Percentiles rank a stretch among this genome's conserved stretches.
Evolutionary conservation across 345 rosid genomes (phyloP).

Genomic region (Hibiscus tridactylites): DNA sequence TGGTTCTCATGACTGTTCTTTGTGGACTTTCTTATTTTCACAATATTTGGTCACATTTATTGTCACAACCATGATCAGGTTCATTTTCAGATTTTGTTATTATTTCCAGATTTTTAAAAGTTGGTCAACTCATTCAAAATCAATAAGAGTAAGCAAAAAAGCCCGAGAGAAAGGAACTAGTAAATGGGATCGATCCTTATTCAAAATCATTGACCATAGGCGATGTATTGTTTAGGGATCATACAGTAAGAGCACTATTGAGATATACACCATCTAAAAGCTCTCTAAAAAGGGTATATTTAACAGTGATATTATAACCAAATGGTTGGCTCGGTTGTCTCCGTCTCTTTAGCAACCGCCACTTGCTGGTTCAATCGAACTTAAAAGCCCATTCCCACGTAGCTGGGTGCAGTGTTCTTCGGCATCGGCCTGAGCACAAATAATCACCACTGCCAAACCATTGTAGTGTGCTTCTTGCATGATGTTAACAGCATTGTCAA

Average conservation of each 20-base stretch:
- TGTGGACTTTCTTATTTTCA: too few species aligned
- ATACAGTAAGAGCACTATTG: constrained; percentile 13
- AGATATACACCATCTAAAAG: constrained; percentile 31
- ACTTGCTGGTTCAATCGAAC: constrained; percentile 88
- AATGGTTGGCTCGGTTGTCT: background rate
- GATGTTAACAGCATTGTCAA: constrained; percentile 86
- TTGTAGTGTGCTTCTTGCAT: constrained; percentile 97
- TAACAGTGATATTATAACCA: constrained; percentile 7
- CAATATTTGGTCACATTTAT: too few species aligned
- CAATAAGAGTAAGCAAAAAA: background rate
- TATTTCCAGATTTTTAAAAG: constrained; percentile 9
- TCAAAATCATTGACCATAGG: background rate
- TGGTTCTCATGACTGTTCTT: too few species aligned
- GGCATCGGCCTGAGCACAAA: constrained; percentile 86
- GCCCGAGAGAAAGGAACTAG: background rate
- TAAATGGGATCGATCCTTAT: background rate
- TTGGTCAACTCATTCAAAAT: constrained; percentile 7
- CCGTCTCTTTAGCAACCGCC: constrained; percentile 63
- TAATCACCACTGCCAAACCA: constrained; percentile 80
- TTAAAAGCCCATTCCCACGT: constrained; percentile 85
- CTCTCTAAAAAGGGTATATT: constrained; percentile 8
- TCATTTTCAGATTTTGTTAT: background rate
- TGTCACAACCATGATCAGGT: background rate
- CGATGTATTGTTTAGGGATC: constrained; percentile 10
- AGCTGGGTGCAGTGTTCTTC: constrained; percentile 95